Conservation (phyloP, 2,329 filamentous ascomycete species). For the Colletotrichum orchidophilum region DNA sequence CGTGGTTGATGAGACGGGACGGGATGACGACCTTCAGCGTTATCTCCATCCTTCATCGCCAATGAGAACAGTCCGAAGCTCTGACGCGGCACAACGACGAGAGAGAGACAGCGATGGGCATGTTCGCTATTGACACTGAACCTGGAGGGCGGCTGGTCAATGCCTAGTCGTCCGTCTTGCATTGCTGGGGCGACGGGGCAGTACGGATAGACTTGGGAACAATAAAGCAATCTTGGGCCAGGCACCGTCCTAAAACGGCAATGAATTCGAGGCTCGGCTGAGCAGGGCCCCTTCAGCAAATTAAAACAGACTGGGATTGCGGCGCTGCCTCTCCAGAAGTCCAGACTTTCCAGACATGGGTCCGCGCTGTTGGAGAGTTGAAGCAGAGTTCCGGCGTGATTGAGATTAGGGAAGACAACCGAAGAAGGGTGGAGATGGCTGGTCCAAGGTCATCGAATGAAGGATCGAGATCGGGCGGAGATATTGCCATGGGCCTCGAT, state of each 20-base stretch:
- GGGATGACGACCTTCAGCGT: constrained; percentile 2
- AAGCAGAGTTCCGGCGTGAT: neutral
- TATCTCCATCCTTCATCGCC: neutral
- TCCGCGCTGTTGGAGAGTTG: neutral
- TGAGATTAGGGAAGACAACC: constrained; percentile 1
- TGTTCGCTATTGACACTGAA: neutral
- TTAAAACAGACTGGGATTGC: constrained; percentile 17
- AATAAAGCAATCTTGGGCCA: constrained; percentile 6
- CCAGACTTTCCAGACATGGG: constrained; percentile 8
- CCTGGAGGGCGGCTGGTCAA: neutral
- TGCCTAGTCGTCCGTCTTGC: neutral
- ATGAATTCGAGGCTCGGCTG: constrained; percentile 27
- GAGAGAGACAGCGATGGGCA: neutral
- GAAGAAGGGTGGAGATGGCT: neutral
- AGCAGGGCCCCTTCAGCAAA: constrained; percentile 24
- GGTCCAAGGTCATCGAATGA: neutral
- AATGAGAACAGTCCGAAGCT: neutral
- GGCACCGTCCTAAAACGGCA: constrained; percentile 26
- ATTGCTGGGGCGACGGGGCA: constrained; percentile 27
- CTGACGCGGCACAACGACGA: neutral
- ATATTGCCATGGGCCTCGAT: constrained; percentile 11
- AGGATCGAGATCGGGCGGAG: constrained; percentile 26
- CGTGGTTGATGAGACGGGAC: constrained; percentile 20
- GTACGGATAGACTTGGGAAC: constrained; percentile 4
- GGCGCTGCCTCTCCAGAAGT: neutral